Evolutionary conservation across 352 stramenopile genomes (phyloP), one percentile per base, ranked within the genome.

Genomic region (Peronosclerospora sorghi): DNA sequence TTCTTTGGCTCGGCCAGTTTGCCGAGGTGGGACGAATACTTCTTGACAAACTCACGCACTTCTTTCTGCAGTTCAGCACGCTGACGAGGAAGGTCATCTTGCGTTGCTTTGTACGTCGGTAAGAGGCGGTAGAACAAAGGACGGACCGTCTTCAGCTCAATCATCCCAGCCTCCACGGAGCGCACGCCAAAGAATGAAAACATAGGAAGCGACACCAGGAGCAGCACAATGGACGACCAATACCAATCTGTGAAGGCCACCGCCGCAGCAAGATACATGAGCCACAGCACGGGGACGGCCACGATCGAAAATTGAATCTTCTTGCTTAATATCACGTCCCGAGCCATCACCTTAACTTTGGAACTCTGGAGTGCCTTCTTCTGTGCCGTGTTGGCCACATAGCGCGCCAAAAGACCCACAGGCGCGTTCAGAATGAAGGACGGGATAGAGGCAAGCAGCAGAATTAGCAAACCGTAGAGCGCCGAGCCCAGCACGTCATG

Each of bases 371-470:
- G 62, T 17, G 80, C 77, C 42, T 88, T 88, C 58, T 85, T 86
- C 47, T 90, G 77, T 28, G 86, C 80, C 6, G 65, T 67, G 35
- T 65, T 67, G 4, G 77, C 73, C 8, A 89, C 70, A 51, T 73
- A 85, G 5, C 85, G 81, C 14, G 85, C 85, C 41, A 95, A 50
- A 35, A 96, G 49, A 30, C 86, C 86, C 24, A 96, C 86, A 0
- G 86, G 86, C 14, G 81, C 80, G 47, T 96, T 96, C 32, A 96
- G 56, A 28, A 96, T 73, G 50, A 96, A 86, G 21, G 83, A 89
- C 34, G 86, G 86, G 36, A 96, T 91, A 5, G 82, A 94, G 12
- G 86, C 78, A n/a, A 96, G 64, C 39, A 80, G 47, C 32, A 95
- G 85, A 32, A 96, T 89, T 24, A 87, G 45, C 23, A 80, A 48